A percentile compares a stretch with the other conserved stretches of the same genome.
phyloP scores from a whole-genome alignment of 495 filamentous ascomycete genomes.

The Neurospora intermedia region DNA sequence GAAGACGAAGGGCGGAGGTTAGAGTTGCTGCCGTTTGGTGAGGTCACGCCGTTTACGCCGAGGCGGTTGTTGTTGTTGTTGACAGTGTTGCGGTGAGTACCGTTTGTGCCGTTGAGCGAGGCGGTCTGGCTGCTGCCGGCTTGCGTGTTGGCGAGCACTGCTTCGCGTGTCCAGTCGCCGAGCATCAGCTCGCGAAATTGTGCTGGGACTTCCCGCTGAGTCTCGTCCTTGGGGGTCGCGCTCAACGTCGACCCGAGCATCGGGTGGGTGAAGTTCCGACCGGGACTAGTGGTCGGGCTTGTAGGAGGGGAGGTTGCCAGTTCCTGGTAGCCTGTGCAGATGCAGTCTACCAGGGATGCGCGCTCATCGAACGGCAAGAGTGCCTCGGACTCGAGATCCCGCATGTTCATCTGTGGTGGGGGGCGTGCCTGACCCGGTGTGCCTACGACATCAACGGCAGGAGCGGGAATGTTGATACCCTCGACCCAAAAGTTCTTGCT shows the following conservation, averaged over 20 bases:
- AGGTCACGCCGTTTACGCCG: slow-evolving; percentile 42
- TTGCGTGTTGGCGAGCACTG: slow-evolving; percentile 54
- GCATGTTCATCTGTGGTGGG: slow-evolving; percentile 34
- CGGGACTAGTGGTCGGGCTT: slow-evolving; percentile 64
- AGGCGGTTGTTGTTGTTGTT: slow-evolving; percentile 27
- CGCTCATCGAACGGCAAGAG: slow-evolving; percentile 59
- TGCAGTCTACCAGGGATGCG: slow-evolving; percentile 53
- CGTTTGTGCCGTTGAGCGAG: slow-evolving; percentile 60
- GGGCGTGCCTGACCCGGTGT: slow-evolving; percentile 38
- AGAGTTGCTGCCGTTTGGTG: slow-evolving; percentile 28
- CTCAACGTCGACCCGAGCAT: slow-evolving; percentile 39
- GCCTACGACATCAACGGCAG: slow-evolving; percentile 35
- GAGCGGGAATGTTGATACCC: slow-evolving; percentile 57
- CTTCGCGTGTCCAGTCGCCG: slow-evolving; percentile 62
- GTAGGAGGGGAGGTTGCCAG: slow-evolving; percentile 47
- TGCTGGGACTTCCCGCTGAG: slow-evolving; percentile 26
- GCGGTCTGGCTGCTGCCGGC: slow-evolving; percentile 55
- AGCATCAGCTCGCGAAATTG: slow-evolving; percentile 60
- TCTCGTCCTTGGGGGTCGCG: slow-evolving; percentile 23
- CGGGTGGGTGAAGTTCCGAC: slow-evolving; percentile 51
- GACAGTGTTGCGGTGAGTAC: slow-evolving; percentile 30
- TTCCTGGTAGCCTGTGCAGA: slow-evolving; percentile 57
- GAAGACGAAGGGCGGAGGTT: slow-evolving; percentile 34
- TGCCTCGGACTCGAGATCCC: slow-evolving; percentile 45
- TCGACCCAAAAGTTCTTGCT: slow-evolving; percentile 66